phyloP scores from a whole-genome alignment of 768 basidiomycete species.

The Clitopilus passeckerianus region DNA sequence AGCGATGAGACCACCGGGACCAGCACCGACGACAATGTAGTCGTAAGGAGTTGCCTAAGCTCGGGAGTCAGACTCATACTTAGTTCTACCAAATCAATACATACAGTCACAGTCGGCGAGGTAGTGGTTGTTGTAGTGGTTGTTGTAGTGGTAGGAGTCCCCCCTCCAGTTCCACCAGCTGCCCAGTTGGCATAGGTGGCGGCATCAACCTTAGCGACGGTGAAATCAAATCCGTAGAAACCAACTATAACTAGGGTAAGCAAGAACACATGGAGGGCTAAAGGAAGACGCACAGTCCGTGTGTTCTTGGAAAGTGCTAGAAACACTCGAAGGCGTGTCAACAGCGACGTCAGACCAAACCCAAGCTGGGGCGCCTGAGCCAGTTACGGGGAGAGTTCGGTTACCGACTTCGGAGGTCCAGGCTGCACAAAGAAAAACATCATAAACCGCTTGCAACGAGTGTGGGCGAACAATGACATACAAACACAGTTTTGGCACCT shows the following conservation, averaged over 20 bases:
- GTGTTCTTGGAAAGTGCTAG: conserved; percentile 52
- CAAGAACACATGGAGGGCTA: not conserved
- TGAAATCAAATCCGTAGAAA: conserved; percentile 50
- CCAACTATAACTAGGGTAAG: conserved; percentile 34
- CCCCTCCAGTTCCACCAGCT: conserved; percentile 39
- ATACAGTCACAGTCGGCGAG: conserved; percentile 21
- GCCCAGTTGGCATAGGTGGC: conserved; percentile 48
- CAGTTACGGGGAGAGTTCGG: conserved; percentile 29
- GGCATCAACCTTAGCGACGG: conserved; percentile 37
- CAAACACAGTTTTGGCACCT: conserved; percentile 63
- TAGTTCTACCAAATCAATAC: not conserved
- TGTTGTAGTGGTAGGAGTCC: conserved; percentile 21
- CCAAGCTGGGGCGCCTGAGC: conserved; percentile 46
- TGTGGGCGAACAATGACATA: conserved; percentile 20
- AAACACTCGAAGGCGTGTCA: conserved; percentile 41
- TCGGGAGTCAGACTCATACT: not conserved
- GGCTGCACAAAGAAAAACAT: conserved; percentile 12
- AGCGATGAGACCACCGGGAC: conserved; percentile 53
- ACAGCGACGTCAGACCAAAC: conserved; percentile 37
- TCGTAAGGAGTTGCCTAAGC: conserved; percentile 40
- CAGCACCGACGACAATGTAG: conserved; percentile 54
- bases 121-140: conserved; percentile 29
- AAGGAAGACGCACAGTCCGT: conserved; percentile 43
- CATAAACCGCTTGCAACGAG: not conserved
- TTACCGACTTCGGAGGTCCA: conserved; percentile 33